phyloP scores from a whole-genome alignment of 2,329 filamentous ascomycete genomes.

The Botryotinia narcissicola region DNA sequence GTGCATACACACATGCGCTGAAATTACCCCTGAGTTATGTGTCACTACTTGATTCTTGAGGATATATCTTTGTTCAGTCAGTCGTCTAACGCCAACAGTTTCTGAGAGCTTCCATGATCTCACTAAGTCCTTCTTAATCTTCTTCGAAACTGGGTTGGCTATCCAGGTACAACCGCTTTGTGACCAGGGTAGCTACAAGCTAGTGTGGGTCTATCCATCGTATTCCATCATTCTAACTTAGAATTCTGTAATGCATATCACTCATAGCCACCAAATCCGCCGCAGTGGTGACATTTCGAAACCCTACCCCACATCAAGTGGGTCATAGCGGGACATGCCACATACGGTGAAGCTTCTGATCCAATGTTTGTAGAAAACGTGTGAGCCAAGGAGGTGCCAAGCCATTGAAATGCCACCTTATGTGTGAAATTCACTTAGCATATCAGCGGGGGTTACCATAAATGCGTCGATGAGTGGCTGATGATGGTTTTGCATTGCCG shows the following conservation, averaged over 20 bases:
- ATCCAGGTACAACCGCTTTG: not conserved
- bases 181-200: slow-evolving; percentile 8
- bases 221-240: not conserved
- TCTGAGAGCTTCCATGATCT: slow-evolving; percentile 6
- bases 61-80: not conserved
- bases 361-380: slow-evolving; percentile 14
- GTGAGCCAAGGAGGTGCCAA: slow-evolving; percentile 17
- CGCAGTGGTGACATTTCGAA: slow-evolving; percentile 6
- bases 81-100: not conserved
- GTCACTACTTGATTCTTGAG: not conserved
- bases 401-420: not conserved
- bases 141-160: not conserved
- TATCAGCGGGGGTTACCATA: slow-evolving; percentile 3
- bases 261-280: not conserved
- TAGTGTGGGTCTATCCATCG: not conserved
- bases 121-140: not conserved
- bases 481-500: not conserved
- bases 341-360: slow-evolving; percentile 8
- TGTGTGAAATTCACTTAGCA: not conserved
- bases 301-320: slow-evolving; percentile 2
- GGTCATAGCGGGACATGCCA: not conserved
- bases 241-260: slow-evolving; percentile 6
- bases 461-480: slow-evolving; percentile 8
- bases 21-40: not conserved
- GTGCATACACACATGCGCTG: no score